Conservation (phyloP, 306 rosid species). For the Vigna reflexopilosa region DNA sequence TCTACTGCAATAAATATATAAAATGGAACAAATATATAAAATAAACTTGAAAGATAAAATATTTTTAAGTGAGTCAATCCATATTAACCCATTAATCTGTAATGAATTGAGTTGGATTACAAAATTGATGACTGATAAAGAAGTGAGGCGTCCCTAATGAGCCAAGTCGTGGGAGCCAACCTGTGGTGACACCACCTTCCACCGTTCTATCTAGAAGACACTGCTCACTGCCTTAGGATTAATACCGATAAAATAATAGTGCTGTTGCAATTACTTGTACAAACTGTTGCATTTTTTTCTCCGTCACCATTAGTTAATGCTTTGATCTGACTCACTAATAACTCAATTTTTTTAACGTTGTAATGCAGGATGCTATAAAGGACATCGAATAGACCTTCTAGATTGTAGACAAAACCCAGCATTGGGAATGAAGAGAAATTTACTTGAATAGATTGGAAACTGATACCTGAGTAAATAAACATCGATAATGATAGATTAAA, state of each 20-base stretch:
- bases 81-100: no score
- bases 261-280: neutral
- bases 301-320: conserved; percentile 15
- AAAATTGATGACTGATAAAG: no score
- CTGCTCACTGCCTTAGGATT: no score
- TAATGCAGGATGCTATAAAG: conserved; percentile 61
- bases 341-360: neutral
- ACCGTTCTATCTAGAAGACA: no score
- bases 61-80: no score
- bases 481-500: conserved; percentile 6
- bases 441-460: neutral
- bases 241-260: neutral
- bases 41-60: no score
- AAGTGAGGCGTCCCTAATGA: no score
- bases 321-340: neutral
- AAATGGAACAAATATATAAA: no score
- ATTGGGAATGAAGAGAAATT: conserved; percentile 42
- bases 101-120: no score
- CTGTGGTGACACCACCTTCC: no score
- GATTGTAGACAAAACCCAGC: conserved; percentile 33
- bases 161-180: no score
- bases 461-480: conserved; percentile 41
- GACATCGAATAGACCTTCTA: conserved; percentile 48
- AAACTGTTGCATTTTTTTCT: conserved; percentile 1
- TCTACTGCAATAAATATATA: no score